phyloP scores from a whole-genome alignment of 148 eudicot species.

The Pouteria glomerata region DNA sequence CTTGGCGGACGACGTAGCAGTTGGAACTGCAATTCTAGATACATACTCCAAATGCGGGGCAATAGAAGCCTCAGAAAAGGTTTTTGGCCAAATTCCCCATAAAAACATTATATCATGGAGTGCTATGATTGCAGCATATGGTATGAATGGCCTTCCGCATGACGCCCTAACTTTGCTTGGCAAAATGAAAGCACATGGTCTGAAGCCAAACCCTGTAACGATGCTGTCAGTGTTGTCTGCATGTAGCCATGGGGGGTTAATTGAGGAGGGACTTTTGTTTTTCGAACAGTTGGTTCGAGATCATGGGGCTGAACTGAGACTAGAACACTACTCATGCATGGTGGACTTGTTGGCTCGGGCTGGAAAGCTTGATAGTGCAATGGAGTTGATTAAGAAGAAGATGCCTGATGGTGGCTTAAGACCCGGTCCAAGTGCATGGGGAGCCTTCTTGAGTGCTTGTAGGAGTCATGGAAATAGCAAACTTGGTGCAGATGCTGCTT shows the following conservation, averaged over 20 bases:
- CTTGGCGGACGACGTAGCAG: constrained; percentile 43
- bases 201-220: constrained; percentile 61
- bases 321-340: constrained; percentile 76
- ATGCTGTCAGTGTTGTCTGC: constrained; percentile 69
- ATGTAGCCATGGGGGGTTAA: constrained; percentile 84
- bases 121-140: constrained; percentile 73
- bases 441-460: constrained; percentile 69
- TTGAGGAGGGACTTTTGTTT: constrained; percentile 48
- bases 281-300: constrained; percentile 47
- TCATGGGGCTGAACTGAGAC: constrained; percentile 27
- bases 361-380: constrained; percentile 57
- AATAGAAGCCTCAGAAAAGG: constrained; percentile 51
- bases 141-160: constrained; percentile 67
- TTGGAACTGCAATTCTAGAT: constrained; percentile 69
- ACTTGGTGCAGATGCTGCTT: constrained; percentile 38
- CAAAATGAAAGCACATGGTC: constrained; percentile 49
- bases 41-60: constrained; percentile 82
- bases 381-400: constrained; percentile 39
- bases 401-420: constrained; percentile 40
- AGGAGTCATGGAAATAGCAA: constrained; percentile 35
- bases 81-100: constrained; percentile 42
- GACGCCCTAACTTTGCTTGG: constrained; percentile 42
- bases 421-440: constrained; percentile 63
- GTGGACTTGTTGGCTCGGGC: constrained; percentile 75
- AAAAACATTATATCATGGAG: constrained; percentile 66